These are phyloP conservation scores for Hyphodiscus sp. DNA, from an alignment of 2,329 filamentous ascomycete genomes.

Conservation along the genomic window DNA sequence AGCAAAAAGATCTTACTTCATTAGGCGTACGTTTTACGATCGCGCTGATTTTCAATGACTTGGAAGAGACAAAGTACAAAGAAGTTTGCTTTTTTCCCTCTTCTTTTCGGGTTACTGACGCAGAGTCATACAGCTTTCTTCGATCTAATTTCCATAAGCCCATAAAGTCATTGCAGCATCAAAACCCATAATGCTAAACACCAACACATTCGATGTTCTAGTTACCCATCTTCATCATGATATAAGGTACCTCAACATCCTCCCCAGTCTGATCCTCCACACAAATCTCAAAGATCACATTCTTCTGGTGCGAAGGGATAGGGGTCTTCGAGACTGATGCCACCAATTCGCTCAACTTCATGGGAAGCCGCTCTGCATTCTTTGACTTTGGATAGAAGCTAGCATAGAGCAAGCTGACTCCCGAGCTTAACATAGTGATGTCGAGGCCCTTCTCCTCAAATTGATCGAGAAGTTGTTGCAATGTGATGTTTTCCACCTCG, in stretches of 20 bases:
- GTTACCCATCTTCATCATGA: constrained; percentile 64
- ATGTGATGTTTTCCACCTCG: constrained; percentile 78
- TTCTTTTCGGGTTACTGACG: not conserved
- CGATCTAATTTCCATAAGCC: constrained; percentile 10
- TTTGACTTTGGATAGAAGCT: constrained; percentile 78
- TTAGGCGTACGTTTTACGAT: not conserved
- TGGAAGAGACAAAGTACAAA: not conserved
- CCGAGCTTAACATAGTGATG: constrained; percentile 94
- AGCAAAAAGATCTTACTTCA: not conserved
- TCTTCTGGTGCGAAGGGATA: constrained; percentile 85
- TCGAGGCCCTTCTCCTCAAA: constrained; percentile 76
- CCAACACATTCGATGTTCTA: constrained; percentile 5
- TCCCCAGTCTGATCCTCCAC: constrained; percentile 83
- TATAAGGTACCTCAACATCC: constrained; percentile 95
- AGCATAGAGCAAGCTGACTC: constrained; percentile 89
- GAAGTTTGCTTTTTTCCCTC: not conserved
- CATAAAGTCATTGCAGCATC: constrained; percentile 12
- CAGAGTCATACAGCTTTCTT: not conserved
- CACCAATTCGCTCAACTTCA: constrained; percentile 85
- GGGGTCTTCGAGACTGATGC: constrained; percentile 87
- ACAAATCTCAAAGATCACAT: constrained; percentile 94
- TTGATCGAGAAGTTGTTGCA: constrained; percentile 74
- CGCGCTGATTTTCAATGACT: not conserved
- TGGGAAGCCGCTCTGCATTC: constrained; percentile 70
- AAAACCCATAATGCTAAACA: not conserved